A percentile compares a stretch with the other conserved stretches of the same genome.
phyloP scores from a whole-genome alignment of 768 basidiomycete species.

The Phaffia australis region DNA sequence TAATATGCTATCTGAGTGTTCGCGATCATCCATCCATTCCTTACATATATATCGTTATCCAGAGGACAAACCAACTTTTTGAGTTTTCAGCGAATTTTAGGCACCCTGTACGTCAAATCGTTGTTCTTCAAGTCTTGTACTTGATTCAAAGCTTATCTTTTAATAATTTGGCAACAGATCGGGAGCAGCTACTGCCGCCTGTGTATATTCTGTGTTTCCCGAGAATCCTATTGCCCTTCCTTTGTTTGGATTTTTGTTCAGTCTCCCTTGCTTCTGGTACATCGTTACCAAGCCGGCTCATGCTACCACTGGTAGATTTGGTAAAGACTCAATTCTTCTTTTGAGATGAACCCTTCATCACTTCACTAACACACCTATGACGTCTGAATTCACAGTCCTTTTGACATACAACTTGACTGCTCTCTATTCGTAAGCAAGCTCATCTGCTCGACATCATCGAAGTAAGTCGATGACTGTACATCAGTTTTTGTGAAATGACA shows the following conservation, averaged over 20 bases:
- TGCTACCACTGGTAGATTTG: slow-evolving; percentile 64
- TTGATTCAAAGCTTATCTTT: not conserved
- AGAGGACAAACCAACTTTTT: slow-evolving; percentile 67
- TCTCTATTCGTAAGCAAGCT: slow-evolving; percentile 22
- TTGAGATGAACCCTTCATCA: not conserved
- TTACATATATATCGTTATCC: not conserved
- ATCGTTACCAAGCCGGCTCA: slow-evolving; percentile 64
- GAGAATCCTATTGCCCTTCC: slow-evolving; percentile 64
- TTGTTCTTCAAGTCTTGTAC: not conserved
- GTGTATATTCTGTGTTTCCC: slow-evolving; percentile 61
- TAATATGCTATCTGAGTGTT: not conserved
- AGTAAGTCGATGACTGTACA: not conserved
- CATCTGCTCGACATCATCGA: not conserved
- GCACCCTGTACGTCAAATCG: slow-evolving; percentile 56
- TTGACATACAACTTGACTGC: slow-evolving; percentile 24
- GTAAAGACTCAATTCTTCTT: not conserved
- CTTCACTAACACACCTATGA: not conserved
- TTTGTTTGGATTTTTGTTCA: slow-evolving; percentile 70
- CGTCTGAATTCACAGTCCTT: not conserved
- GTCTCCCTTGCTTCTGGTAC: slow-evolving; percentile 86
- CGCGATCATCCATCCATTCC: not conserved
- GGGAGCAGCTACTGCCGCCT: slow-evolving; percentile 66
- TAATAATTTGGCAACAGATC: slow-evolving; percentile 42
- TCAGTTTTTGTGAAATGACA: not conserved
- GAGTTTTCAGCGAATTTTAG: slow-evolving; percentile 67